A percentile compares a stretch with the other conserved stretches of the same genome.
These are phyloP conservation scores for Sporothrix protearum DNA, from an alignment of 2,329 filamentous ascomycete genomes.

Conservation along the genomic window DNA sequence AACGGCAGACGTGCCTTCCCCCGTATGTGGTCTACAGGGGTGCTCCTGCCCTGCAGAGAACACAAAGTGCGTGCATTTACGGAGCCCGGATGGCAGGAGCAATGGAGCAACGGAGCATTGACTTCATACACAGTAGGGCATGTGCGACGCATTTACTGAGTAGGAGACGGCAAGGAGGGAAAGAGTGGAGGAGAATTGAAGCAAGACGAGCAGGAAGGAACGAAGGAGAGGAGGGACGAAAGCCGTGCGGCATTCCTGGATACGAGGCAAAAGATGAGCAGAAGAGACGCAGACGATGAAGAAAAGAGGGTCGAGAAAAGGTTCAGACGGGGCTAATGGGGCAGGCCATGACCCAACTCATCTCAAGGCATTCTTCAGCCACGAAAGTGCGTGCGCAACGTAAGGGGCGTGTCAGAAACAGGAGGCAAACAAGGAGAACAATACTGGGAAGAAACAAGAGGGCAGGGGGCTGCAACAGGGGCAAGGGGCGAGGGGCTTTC, in stretches of 20 bases:
- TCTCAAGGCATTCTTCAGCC: constrained; percentile 14
- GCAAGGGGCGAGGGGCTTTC: neutral
- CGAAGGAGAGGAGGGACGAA: neutral
- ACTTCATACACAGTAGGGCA: no score
- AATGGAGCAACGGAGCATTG: neutral
- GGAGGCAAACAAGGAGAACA: neutral
- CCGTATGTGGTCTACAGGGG: neutral
- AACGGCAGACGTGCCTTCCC: neutral
- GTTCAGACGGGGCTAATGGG: neutral
- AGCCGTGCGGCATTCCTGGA: constrained; percentile 9
- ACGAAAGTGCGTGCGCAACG: neutral
- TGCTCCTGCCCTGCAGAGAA: neutral
- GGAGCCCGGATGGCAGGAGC: neutral
- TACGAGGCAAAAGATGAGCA: neutral
- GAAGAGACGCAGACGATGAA: neutral
- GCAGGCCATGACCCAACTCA: neutral
- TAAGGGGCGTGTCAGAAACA: constrained; percentile 12
- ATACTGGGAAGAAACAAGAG: neutral
- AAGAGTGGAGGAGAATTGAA: neutral
- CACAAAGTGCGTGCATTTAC: constrained; percentile 8
- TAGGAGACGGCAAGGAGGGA: neutral
- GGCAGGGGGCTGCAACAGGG: constrained; percentile 13
- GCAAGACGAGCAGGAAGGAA: neutral
- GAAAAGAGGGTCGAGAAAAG: neutral
- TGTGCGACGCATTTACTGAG: constrained; percentile 15